phyloP scores from a whole-genome alignment of 495 filamentous ascomycete genomes.

The Pyrenula massariospora region DNA sequence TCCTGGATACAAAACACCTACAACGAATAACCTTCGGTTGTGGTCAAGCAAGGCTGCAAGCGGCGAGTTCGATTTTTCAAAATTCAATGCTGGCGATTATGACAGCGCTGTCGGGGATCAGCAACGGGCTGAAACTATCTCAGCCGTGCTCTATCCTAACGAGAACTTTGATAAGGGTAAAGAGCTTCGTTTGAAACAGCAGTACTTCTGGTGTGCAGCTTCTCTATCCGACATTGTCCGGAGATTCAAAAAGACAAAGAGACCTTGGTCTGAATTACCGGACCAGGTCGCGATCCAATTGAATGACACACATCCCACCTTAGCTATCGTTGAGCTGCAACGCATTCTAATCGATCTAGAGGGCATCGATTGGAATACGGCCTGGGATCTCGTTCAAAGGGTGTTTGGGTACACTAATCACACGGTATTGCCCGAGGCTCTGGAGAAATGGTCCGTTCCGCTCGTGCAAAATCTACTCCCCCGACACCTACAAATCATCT shows the following conservation, averaged over 20 bases:
- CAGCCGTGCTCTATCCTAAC: conserved; percentile 93
- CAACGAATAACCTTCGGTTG: conserved; percentile 89
- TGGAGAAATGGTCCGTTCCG: conserved; percentile 97
- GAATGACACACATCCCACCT: conserved; percentile 94
- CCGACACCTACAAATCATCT: conserved; percentile 94
- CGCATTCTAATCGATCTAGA: conserved; percentile 85
- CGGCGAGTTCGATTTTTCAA: conserved; percentile 98
- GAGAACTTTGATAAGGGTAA: conserved; percentile 95
- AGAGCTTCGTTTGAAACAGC: conserved; percentile 94
- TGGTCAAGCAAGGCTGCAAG: conserved; percentile 96
- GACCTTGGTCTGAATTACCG: conserved; percentile 82
- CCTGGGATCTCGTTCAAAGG: conserved; percentile 67
- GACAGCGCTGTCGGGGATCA: conserved; percentile 94
- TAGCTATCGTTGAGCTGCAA: conserved; percentile 91
- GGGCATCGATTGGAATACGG: conserved; percentile 85
- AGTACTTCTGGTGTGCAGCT: conserved; percentile 99
- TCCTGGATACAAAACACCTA: conserved; percentile 77
- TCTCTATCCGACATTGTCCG: conserved; percentile 93
- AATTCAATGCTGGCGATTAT: conserved; percentile 97
- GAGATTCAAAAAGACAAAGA: conserved; percentile 92
- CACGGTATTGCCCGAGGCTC: conserved; percentile 89
- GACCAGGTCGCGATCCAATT: conserved; percentile 95
- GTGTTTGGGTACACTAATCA: conserved; percentile 97
- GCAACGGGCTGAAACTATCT: conserved; percentile 93
- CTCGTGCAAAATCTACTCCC: conserved; percentile 86